Evolutionary conservation across 140 eudicot genomes (phyloP).

Genomic region (Senecio squalidus): DNA sequence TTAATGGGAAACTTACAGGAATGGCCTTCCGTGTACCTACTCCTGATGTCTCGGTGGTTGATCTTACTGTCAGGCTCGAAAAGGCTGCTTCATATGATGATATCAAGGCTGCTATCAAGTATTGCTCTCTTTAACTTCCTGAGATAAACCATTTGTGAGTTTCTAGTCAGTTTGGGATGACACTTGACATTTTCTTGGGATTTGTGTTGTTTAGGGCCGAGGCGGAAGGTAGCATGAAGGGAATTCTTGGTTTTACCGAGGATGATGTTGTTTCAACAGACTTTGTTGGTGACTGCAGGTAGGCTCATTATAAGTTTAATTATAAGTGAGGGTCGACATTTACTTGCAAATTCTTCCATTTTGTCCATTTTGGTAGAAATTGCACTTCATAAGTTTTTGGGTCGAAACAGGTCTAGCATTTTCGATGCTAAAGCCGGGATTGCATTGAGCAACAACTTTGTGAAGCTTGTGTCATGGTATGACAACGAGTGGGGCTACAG

Average conservation of each 20-base stretch:
- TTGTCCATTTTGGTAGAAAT: not conserved
- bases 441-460: slow-evolving; percentile 61
- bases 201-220: slow-evolving; percentile 36
- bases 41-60: slow-evolving; percentile 67
- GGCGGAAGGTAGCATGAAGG: slow-evolving; percentile 58
- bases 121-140: not conserved
- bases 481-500: slow-evolving; percentile 89
- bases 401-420: slow-evolving; percentile 58
- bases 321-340: too few species aligned
- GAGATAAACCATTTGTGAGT: too few species aligned
- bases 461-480: slow-evolving; percentile 78
- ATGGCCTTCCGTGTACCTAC: slow-evolving; percentile 79
- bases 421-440: slow-evolving; percentile 78
- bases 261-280: slow-evolving; percentile 76
- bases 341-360: not conserved
- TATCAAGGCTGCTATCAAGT: slow-evolving; percentile 62
- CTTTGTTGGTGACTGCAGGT: slow-evolving; percentile 76
- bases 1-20: slow-evolving; percentile 66
- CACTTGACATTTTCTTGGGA: not conserved
- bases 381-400: slow-evolving; percentile 12
- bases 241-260: slow-evolving; percentile 73
- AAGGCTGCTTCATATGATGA: slow-evolving; percentile 64
- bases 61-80: slow-evolving; percentile 61
- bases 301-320: not conserved
- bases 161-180: too few species aligned